Percentiles rank a stretch among this genome's conserved stretches.
Evolutionary conservation across 1,284 basidiomycete genomes (phyloP).

Genomic region (Bondarzewia mesenterica): DNA sequence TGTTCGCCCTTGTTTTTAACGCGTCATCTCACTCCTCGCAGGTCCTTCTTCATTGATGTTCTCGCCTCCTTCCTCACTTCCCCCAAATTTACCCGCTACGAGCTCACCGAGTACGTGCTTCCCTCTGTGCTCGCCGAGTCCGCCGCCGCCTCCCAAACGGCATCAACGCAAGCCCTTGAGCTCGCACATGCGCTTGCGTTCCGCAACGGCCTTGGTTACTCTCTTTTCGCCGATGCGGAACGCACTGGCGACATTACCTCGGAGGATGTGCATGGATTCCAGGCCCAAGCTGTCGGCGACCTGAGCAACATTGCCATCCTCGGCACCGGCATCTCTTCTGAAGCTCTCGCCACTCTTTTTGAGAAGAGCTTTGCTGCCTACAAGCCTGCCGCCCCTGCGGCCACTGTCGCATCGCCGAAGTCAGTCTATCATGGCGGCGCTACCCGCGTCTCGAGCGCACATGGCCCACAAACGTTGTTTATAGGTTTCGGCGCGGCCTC

Average conservation of each 20-base stretch:
- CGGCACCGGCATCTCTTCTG: conserved; percentile 77
- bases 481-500: conserved; percentile 73
- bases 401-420: conserved; percentile 29
- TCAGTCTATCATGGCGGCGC: conserved; percentile 82
- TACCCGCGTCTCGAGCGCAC: conserved; percentile 58
- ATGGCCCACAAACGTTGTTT: conserved; percentile 68
- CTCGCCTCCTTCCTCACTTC: conserved; percentile 80
- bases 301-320: conserved; percentile 79
- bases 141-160: conserved; percentile 50
- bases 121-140: conserved; percentile 71
- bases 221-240: conserved; percentile 75
- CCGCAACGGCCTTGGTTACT: conserved; percentile 84
- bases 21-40: conserved; percentile 24
- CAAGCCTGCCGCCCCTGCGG: conserved; percentile 28
- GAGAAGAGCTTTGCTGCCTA: conserved; percentile 53
- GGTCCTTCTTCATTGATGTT: conserved; percentile 81
- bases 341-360: conserved; percentile 64
- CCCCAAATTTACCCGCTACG: conserved; percentile 78
- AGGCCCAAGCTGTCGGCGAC: conserved; percentile 61
- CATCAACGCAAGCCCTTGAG: conserved; percentile 67
- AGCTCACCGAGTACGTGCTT: conserved; percentile 80
- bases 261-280: conserved; percentile 44
- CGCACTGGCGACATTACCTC: conserved; percentile 44
- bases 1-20: background rate
- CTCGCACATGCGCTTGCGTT: conserved; percentile 84